Conservation (phyloP, 768 basidiomycete genomes). For the Phylloporus rhodoxanthus region DNA sequence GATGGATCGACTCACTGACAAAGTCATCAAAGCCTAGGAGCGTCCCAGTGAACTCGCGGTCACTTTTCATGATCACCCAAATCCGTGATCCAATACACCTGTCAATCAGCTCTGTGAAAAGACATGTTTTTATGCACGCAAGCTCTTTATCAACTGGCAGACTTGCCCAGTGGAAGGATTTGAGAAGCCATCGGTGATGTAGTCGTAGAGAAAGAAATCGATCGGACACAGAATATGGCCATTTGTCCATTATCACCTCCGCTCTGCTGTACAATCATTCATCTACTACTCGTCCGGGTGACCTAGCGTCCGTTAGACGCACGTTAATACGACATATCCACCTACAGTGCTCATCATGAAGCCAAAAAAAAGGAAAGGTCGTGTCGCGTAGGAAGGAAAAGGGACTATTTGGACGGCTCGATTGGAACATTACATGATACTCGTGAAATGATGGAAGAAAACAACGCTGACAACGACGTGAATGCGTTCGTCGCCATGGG, state of each 20-base stretch:
- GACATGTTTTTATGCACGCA: background rate
- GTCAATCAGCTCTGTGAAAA: constrained; percentile 79
- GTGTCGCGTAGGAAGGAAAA: constrained; percentile 8
- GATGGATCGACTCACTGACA: constrained; percentile 73
- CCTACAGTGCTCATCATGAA: constrained; percentile 21
- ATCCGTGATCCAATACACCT: constrained; percentile 94
- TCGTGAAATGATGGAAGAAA: constrained; percentile 20
- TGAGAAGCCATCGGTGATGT: constrained; percentile 76
- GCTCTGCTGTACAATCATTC: constrained; percentile 13
- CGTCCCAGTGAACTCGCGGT: constrained; percentile 94
- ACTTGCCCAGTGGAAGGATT: constrained; percentile 82
- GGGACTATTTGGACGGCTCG: constrained; percentile 11
- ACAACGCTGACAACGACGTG: background rate
- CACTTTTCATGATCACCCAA: constrained; percentile 98
- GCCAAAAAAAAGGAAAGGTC: constrained; percentile 14
- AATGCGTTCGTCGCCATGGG: constrained; percentile 4
- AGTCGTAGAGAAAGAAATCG: constrained; percentile 1
- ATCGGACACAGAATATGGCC: background rate
- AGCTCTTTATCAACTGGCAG: background rate
- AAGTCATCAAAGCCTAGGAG: constrained; percentile 97
- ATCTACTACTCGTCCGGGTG: constrained; percentile 14
- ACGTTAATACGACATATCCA: constrained; percentile 7
- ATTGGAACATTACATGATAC: constrained; percentile 13
- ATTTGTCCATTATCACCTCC: constrained; percentile 13
- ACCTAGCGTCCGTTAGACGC: constrained; percentile 33